Evolutionary conservation across 495 filamentous ascomycete genomes (phyloP).

Genomic region (Lichina pygmaea): DNA sequence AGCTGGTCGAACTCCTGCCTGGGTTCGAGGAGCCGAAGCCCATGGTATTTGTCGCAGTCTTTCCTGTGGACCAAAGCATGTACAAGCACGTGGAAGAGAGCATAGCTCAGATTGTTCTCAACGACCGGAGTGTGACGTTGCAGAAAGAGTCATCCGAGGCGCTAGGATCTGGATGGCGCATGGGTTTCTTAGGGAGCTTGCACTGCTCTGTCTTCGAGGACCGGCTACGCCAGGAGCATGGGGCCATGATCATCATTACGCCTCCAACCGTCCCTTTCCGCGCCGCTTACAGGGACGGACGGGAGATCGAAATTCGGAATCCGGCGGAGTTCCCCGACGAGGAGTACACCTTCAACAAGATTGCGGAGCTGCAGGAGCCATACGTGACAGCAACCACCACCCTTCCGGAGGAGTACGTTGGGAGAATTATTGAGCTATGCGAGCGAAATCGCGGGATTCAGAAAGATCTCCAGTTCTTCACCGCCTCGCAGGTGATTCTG

Average conservation of each 20-base stretch:
- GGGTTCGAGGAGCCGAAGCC: conserved; percentile 95
- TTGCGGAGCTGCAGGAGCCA: conserved; percentile 54
- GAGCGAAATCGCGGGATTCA: conserved; percentile 74
- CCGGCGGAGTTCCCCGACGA: conserved; percentile 65
- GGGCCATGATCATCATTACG: conserved; percentile 87
- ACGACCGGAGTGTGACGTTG: conserved; percentile 81
- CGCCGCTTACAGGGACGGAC: conserved; percentile 47
- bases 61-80: conserved; percentile 69
- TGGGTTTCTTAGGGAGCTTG: conserved; percentile 86
- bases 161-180: conserved; percentile 72
- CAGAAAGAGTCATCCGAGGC: conserved; percentile 87
- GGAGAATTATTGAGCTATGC: conserved; percentile 84
- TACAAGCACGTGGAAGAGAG: conserved; percentile 78
- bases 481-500: conserved; percentile 78
- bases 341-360: conserved; percentile 27
- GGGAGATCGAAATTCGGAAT: conserved; percentile 49
- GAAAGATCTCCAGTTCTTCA: conserved; percentile 68
- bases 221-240: conserved; percentile 82
- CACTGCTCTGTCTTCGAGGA: conserved; percentile 98
- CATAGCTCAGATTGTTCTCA: conserved; percentile 77
- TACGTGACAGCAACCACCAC: conserved; percentile 72
- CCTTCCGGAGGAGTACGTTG: conserved; percentile 77
- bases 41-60: conserved; percentile 97
- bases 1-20: conserved; percentile 48
- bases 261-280: conserved; percentile 85